A percentile compares a stretch with the other conserved stretches of the same genome.
Conservation (phyloP, 2,329 filamentous ascomycete species). For the Ophiostoma perfectum region DNA sequence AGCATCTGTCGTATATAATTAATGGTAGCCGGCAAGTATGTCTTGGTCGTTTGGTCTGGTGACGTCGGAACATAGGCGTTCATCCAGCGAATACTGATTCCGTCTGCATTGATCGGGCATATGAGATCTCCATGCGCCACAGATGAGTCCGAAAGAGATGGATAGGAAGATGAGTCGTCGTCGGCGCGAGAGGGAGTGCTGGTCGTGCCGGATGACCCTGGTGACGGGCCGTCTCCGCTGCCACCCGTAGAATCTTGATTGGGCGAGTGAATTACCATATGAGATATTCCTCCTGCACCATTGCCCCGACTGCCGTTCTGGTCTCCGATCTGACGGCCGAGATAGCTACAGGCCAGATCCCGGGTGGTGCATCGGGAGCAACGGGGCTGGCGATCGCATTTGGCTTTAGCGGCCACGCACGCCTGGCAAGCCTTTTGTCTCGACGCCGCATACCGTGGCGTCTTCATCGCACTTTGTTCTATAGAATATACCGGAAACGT, state of each 20-base stretch:
- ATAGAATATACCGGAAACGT: neutral
- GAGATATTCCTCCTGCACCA: neutral
- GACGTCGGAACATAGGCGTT: constrained; percentile 43
- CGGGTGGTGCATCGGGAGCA: neutral
- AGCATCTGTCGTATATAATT: constrained; percentile 27
- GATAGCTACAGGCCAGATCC: neutral
- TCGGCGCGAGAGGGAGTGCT: neutral
- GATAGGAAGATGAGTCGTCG: neutral
- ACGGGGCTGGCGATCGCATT: neutral
- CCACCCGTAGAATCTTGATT: neutral
- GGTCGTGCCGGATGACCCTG: neutral
- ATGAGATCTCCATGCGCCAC: constrained; percentile 31
- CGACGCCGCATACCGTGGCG: neutral
- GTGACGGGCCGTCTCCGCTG: neutral
- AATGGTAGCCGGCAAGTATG: neutral
- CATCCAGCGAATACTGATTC: constrained; percentile 46
- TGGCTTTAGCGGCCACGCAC: neutral
- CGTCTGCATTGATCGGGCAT: constrained; percentile 43
- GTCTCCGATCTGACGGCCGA: neutral
- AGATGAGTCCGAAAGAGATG: neutral
- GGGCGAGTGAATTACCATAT: too few species aligned
- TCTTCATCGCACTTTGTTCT: neutral
- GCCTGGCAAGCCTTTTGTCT: neutral
- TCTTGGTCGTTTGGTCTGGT: constrained; percentile 24
- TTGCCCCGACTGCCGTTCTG: neutral